Percentiles rank a stretch among this genome's conserved stretches.
These are phyloP conservation scores for Articulospora tetracladia DNA, from an alignment of 495 filamentous ascomycete genomes.

Conservation along the genomic window DNA sequence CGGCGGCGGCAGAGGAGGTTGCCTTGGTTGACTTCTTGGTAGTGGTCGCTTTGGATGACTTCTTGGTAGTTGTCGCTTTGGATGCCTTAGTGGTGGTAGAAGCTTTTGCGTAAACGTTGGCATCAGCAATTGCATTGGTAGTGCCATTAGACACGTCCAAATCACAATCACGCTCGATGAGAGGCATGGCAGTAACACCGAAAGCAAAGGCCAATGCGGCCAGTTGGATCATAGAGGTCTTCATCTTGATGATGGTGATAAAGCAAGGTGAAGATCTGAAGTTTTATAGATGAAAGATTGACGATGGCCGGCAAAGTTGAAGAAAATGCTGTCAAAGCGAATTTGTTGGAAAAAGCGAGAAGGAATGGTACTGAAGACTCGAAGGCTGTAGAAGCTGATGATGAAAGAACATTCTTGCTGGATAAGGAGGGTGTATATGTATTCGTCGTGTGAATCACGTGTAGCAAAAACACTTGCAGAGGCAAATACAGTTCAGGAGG, in stretches of 20 bases:
- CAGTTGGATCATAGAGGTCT: not conserved
- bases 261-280: not conserved
- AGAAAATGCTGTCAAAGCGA: not conserved
- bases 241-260: not conserved
- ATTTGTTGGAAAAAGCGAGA: not conserved
- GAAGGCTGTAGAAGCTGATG: not conserved
- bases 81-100: not conserved
- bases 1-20: not conserved
- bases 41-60: not conserved
- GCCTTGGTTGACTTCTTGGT: not conserved
- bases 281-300: not conserved
- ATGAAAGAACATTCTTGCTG: not conserved
- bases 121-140: not conserved
- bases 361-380: not conserved
- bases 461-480: not conserved
- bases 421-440: not conserved
- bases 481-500: not conserved
- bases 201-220: slow-evolving; percentile 1
- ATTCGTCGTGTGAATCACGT: not conserved
- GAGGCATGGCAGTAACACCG: not conserved
- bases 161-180: slow-evolving; percentile 1
- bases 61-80: not conserved
- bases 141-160: not conserved
- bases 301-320: not conserved
- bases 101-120: not conserved